Conservation (phyloP, 2,329 filamentous ascomycete genomes). For the Alternaria burnsii region DNA sequence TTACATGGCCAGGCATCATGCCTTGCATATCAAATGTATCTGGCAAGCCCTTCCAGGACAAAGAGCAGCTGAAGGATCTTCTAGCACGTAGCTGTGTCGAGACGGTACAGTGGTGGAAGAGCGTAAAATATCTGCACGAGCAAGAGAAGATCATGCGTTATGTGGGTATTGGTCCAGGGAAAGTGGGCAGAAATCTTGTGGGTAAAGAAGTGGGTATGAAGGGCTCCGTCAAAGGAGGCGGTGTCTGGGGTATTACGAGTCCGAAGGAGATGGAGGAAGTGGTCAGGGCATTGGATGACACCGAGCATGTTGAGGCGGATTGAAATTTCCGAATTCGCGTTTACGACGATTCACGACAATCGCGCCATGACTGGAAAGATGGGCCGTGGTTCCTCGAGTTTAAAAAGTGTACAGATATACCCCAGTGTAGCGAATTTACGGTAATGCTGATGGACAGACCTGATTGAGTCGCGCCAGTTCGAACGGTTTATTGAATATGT, state of each 20-base stretch:
- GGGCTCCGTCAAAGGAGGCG: constrained; percentile 83
- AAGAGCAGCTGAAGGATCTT: constrained; percentile 78
- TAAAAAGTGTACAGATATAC: constrained; percentile 1
- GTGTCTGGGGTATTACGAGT: constrained; percentile 90
- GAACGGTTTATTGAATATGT: no score
- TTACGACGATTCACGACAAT: neutral
- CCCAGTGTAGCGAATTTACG: neutral
- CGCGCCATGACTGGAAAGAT: no score
- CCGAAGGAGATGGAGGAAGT: constrained; percentile 66
- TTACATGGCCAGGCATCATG: constrained; percentile 77
- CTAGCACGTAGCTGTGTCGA: constrained; percentile 85
- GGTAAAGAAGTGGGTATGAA: constrained; percentile 94
- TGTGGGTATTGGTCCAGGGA: constrained; percentile 92
- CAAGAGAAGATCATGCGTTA: constrained; percentile 82
- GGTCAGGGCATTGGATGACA: constrained; percentile 57
- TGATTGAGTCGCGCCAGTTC: neutral
- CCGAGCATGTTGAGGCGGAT: constrained; percentile 44
- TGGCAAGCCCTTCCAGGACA: constrained; percentile 77
- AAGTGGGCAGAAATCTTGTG: constrained; percentile 91
- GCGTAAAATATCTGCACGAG: constrained; percentile 87
- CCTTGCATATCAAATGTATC: constrained; percentile 89
- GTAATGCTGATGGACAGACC: neutral
- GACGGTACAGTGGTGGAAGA: constrained; percentile 94
- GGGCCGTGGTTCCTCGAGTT: neutral
- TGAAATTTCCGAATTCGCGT: neutral